Evolutionary conservation across 768 basidiomycete genomes (phyloP), one percentile per base, ranked within the genome.

Genomic region (Pleurotus tuber-regium): DNA sequence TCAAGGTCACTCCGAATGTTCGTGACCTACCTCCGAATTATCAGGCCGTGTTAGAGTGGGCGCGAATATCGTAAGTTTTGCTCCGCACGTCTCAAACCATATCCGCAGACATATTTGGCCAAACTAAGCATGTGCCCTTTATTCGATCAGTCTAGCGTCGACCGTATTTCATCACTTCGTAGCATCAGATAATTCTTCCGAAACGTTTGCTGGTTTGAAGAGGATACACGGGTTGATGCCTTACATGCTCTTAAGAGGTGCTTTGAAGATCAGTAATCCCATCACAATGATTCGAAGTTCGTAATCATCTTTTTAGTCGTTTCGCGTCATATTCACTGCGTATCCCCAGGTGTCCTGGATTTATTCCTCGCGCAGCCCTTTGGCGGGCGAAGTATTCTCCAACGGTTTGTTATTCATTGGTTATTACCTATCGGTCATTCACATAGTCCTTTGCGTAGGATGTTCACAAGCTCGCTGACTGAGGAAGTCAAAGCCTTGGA

Each of bases 331-430:
- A 51, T 26, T 35, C 18, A 41, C 40, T 31, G 29, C 43, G 51
- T 43, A 38, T 19, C 16, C n/a, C 14, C 36, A 79, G 87, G 74
- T 48, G 77, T 97, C 3, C 77, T 99, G 54, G 96, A 98, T 61
- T 78, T 99, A 35, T 98, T 99, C 75, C 80, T 98, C 14, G 97
- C 97, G 0, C 87, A 95, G 63, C 97, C 97, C 2, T 99, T 99
- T 65, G 97, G 97, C 2, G 92, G 93, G 4, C 84, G 84, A 54
- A 93, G 91, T 65, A 74, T 99, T 21, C 75, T 98, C 14, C 97
- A 99, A 67, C 78, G 92, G 92, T 89, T 55, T 42, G 23, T 39
- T 31, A 38, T 49, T 29, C 44, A 30, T 21, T 12, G 26, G 5
- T 16, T 30, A 21, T 35, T 23, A 16, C 19, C 9, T n/a, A 6